Evolutionary conservation across 257 asterid species (phyloP).

Genomic region (Ophiorrhiza pumila): DNA sequence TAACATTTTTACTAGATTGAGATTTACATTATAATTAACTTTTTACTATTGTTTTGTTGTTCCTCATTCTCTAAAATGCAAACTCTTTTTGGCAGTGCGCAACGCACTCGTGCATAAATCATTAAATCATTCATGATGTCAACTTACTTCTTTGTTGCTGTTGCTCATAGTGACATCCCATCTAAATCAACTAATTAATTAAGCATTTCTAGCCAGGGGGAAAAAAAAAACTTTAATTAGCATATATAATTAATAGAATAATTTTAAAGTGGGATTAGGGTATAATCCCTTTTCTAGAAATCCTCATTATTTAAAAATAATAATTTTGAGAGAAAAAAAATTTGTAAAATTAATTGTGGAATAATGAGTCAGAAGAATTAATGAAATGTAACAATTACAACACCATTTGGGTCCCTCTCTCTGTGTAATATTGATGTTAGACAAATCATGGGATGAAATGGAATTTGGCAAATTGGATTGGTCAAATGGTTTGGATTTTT

Average conservation of each 20-base stretch:
- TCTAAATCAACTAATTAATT: neutral
- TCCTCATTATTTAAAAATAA: neutral
- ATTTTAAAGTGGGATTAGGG: slow-evolving; percentile 24
- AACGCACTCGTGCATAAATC: no score
- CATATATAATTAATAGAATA: neutral
- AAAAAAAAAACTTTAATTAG: neutral
- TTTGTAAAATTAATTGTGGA: neutral
- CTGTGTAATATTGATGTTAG: no score
- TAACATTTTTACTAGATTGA: no score
- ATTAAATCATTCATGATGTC: neutral
- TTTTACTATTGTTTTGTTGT: no score
- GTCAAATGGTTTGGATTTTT: slow-evolving; percentile 32
- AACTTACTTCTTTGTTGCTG: neutral
- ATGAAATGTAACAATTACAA: neutral
- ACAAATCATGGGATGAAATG: no score
- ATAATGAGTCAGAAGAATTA: slow-evolving; percentile 11
- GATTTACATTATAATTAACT: no score
- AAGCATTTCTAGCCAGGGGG: no score
- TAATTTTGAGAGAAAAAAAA: neutral
- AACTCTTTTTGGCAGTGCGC: neutral
- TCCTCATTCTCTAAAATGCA: no score
- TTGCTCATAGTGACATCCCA: slow-evolving; percentile 4
- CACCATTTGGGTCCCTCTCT: neutral
- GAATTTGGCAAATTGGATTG: neutral
- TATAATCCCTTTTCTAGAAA: slow-evolving; percentile 8